Percentiles rank a stretch among this genome's conserved stretches.
Conservation (phyloP, 192 early-diverging fungal genomes). For the Backusella psychrophila region DNA sequence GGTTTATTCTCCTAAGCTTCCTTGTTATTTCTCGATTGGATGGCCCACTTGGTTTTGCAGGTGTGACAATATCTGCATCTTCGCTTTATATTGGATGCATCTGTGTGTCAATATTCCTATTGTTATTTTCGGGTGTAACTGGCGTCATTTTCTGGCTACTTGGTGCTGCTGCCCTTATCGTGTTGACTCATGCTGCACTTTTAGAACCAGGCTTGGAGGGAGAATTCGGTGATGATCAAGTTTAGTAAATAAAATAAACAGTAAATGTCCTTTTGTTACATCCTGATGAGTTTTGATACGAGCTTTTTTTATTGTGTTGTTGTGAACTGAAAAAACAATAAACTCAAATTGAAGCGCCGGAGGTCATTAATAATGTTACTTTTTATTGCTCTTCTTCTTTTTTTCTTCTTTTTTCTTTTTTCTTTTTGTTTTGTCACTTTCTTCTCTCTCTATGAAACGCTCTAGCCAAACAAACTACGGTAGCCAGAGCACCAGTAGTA, state of each 20-base stretch:
- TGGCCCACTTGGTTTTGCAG: conserved; percentile 38
- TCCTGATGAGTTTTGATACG: background rate
- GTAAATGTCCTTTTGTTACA: background rate
- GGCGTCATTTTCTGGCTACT: conserved; percentile 61
- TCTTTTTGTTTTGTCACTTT: background rate
- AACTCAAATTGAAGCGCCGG: background rate
- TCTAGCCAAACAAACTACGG: background rate
- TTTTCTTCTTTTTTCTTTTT: background rate
- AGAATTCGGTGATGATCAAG: conserved; percentile 39
- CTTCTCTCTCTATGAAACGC: background rate
- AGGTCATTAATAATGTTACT: background rate
- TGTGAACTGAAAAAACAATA: background rate
- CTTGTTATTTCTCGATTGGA: conserved; percentile 43
- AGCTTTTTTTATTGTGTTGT: background rate
- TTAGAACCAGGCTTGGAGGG: conserved; percentile 52
- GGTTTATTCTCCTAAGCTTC: conserved; percentile 46
- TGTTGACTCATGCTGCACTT: conserved; percentile 53
- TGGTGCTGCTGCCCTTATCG: conserved; percentile 50
- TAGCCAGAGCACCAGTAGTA: background rate
- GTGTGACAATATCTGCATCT: conserved; percentile 33
- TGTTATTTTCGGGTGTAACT: conserved; percentile 51
- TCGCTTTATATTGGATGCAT: conserved; percentile 43
- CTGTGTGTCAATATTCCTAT: conserved; percentile 43
- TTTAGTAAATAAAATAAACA: background rate
- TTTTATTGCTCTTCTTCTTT: background rate